These are phyloP conservation scores for Venturia carpophila DNA, from an alignment of 2,329 filamentous ascomycete genomes.

Conservation along the genomic window DNA sequence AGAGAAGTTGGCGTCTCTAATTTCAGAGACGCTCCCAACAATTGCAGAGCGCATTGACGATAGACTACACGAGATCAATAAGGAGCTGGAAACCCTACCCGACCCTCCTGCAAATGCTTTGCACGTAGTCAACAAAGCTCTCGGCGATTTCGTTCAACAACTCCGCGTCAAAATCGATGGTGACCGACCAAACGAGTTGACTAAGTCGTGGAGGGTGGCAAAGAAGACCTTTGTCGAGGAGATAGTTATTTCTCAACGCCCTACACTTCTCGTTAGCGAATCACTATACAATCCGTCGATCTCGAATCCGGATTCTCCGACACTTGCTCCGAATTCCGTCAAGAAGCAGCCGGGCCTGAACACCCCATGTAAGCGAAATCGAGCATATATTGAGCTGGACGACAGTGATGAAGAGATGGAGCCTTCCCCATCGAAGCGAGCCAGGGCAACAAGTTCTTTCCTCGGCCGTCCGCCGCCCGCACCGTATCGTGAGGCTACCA, in stretches of 20 bases:
- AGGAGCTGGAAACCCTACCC: conserved; percentile 51
- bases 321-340: not conserved
- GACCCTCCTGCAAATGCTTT: conserved; percentile 62
- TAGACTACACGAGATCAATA: conserved; percentile 46
- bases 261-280: conserved; percentile 2
- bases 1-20: conserved; percentile 40
- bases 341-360: not conserved
- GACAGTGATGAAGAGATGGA: conserved; percentile 11
- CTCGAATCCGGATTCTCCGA: not conserved
- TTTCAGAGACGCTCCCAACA: conserved; percentile 33
- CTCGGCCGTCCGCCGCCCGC: not conserved
- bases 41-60: conserved; percentile 39
- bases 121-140: conserved; percentile 53
- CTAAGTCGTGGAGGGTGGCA: conserved; percentile 6
- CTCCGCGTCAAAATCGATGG: conserved; percentile 50
- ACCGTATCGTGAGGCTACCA: not conserved
- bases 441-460: not conserved
- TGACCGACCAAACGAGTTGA: conserved; percentile 30
- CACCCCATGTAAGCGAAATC: conserved; percentile 5
- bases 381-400: not conserved
- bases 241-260: conserved; percentile 5
- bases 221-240: conserved; percentile 8
- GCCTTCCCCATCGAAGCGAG: conserved; percentile 2
- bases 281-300: not conserved
- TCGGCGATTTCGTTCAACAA: conserved; percentile 49